Conservation (phyloP, 768 basidiomycete genomes). For the Pisolithus albus region DNA sequence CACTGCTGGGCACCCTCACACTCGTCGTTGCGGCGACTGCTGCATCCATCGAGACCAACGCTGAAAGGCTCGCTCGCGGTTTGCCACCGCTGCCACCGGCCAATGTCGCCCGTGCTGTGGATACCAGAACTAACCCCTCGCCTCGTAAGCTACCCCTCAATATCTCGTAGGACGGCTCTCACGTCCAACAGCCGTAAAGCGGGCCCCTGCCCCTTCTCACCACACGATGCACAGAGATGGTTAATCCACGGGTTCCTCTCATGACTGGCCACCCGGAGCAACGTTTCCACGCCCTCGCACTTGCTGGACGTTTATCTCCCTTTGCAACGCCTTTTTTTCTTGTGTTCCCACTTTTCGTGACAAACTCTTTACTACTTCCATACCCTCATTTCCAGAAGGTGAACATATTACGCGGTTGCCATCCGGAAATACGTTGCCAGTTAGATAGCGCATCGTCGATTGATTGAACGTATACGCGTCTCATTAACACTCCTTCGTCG, state of each 20-base stretch:
- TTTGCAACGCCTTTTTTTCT: too few species aligned
- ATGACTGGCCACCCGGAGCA: too few species aligned
- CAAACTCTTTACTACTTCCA: too few species aligned
- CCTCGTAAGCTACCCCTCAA: not conserved
- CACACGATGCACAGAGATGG: not conserved
- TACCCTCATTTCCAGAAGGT: too few species aligned
- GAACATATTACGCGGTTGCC: too few species aligned
- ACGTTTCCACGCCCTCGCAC: too few species aligned
- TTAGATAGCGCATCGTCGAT: too few species aligned
- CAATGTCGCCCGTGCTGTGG: not conserved
- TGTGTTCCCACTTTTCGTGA: too few species aligned
- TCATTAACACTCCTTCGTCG: too few species aligned
- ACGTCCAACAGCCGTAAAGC: not conserved
- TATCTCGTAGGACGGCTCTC: not conserved
- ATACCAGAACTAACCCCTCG: not conserved
- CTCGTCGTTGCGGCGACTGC: slow-evolving; percentile 15
- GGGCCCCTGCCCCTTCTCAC: not conserved
- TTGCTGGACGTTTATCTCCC: too few species aligned
- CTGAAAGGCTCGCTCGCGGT: slow-evolving; percentile 39
- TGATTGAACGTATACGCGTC: too few species aligned
- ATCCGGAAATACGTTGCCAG: too few species aligned
- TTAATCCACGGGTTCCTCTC: slow-evolving; percentile 8
- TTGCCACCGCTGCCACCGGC: slow-evolving; percentile 31
- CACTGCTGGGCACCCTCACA: slow-evolving; percentile 14
- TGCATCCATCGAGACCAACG: slow-evolving; percentile 31